Conservation (phyloP, 2,329 filamentous ascomycete species). For the Colletotrichum abscissum region DNA sequence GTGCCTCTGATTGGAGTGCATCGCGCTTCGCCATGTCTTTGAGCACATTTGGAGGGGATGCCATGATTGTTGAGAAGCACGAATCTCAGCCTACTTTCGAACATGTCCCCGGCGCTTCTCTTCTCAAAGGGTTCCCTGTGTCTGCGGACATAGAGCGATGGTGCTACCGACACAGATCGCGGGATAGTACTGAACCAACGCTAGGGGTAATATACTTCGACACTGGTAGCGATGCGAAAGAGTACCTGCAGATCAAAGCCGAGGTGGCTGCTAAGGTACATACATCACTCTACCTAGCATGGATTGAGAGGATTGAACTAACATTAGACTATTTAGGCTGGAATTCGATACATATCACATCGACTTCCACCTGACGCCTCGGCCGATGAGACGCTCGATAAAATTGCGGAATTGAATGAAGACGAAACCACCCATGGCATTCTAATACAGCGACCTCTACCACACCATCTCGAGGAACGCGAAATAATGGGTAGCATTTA, state of each 20-base stretch:
- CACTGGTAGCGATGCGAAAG: neutral
- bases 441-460: constrained; percentile 7
- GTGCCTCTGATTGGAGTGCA: neutral
- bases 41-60: neutral
- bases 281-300: neutral
- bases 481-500: constrained; percentile 4
- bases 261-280: neutral
- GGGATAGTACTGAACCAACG: neutral
- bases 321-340: neutral
- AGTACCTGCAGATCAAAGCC: neutral
- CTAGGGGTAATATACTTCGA: neutral
- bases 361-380: neutral
- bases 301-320: neutral
- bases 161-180: neutral
- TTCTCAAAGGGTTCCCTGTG: neutral
- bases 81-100: neutral
- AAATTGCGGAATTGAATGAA: neutral
- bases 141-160: neutral
- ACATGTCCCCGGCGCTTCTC: neutral
- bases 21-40: neutral
- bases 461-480: neutral
- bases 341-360: neutral
- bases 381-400: neutral
- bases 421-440: neutral
- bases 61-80: neutral